Percentiles rank a stretch among this genome's conserved stretches.
Evolutionary conservation across 192 early-diverging fungal genomes (phyloP).

Genomic region (Podila verticillata): DNA sequence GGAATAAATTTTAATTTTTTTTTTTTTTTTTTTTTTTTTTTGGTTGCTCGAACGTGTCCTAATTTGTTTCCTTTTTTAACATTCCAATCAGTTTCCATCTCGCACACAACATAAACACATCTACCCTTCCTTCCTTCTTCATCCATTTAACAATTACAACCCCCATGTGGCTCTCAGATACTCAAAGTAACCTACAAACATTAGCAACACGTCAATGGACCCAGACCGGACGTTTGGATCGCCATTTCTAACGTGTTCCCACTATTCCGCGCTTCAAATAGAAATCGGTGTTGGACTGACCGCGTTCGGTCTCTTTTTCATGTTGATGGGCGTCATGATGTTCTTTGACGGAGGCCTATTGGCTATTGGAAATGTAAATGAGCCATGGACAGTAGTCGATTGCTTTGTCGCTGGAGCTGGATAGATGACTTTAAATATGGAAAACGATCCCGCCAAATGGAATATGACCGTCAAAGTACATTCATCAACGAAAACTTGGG

Average conservation of each 20-base stretch:
- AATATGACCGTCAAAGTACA: too few relatives aligned
- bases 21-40: conserved; percentile 2
- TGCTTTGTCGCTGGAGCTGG: neutral
- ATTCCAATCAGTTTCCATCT: neutral
- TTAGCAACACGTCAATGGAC: too few relatives aligned
- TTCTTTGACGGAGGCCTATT: conserved; percentile 96
- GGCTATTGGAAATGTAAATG: conserved; percentile 93
- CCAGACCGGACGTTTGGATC: too few relatives aligned
- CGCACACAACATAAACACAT: too few relatives aligned
- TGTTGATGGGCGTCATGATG: conserved; percentile 90
- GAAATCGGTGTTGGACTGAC: conserved; percentile 96
- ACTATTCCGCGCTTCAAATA: conserved; percentile 5
- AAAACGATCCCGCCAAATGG: too few relatives aligned
- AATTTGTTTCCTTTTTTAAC: neutral
- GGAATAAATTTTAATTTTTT: neutral
- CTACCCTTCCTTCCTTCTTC: neutral
- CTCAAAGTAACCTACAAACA: conserved; percentile 20
- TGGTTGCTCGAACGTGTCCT: neutral
- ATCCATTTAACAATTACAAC: neutral
- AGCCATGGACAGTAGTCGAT: neutral
- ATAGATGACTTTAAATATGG: too few relatives aligned
- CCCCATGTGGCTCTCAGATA: conserved; percentile 40
- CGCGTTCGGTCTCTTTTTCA: conserved; percentile 91
- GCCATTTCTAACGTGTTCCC: too few relatives aligned
- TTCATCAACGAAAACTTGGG: too few relatives aligned